Base-by-base conservation (phyloP, 441 rosid genomes). In the Euphorbia schlechtendalii region DNA sequence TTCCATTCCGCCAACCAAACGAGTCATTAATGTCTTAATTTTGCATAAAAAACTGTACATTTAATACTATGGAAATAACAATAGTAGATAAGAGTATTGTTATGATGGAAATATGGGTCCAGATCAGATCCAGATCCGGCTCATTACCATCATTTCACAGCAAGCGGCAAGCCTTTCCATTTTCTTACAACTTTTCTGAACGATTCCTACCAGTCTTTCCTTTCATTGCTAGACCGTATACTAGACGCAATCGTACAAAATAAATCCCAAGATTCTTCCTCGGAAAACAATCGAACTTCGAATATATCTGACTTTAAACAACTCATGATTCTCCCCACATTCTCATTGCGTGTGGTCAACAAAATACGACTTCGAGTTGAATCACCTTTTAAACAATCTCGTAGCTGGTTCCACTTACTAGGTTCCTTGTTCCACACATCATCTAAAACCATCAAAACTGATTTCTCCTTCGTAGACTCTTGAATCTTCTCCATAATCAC, bases 371-470 rank as follows among this genome's bases (percentile, higher is more conserved):
- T 63, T 18, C 69, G 55, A 2, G 8, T 30, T 4, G 20, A 34
- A 48, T 59, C 58, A 21, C 59, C 7, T 20, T 20, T 25, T 22
- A 71, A 49, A 7, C 51, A 32, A 14, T 24, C 3, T 13, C 3
- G 38, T 0, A 65, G 17, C 5, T 20, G 43, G 18, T 20, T 43
- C 69, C 68, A 59, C 17, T 65, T 49, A 8, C 6, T 25, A 12
- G 24, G 21, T 36, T 71, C 61, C 24, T 58, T 48, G 9, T 27
- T 20, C 74, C 73, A 70, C 34, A 70, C 63, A 56, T 64, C 69
- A 57, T 71, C 69, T 0, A 69, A 28, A 12, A 69, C 73, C 0
- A 69, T 45, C 21, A 62, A 17, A 41, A 38, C 34, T 8, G 5
- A 56, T 3, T 70, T 36, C 0, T 24, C 51, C 2, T 46, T 34